A percentile compares a stretch with the other conserved stretches of the same genome.
Conservation (phyloP, 1,284 basidiomycete species). For the Wallemia hederae region DNA sequence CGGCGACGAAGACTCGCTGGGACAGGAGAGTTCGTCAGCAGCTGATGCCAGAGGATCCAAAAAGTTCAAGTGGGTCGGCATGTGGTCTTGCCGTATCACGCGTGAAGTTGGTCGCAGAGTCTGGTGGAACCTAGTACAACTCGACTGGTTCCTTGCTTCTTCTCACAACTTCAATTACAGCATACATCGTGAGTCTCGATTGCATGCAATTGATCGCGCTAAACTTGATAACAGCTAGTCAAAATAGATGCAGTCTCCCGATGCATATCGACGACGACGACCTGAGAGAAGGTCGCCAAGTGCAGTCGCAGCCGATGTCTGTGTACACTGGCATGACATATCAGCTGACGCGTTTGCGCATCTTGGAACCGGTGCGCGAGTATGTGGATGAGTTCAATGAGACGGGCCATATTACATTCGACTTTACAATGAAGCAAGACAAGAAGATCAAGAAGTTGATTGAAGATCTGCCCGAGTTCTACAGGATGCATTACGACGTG, state of each 20-base stretch:
- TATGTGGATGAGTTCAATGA: not conserved
- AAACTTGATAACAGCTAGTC: not conserved
- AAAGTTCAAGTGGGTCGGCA: slow-evolving; percentile 17
- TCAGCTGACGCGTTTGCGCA: slow-evolving; percentile 16
- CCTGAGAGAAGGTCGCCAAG: slow-evolving; percentile 16
- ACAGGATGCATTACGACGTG: slow-evolving; percentile 13
- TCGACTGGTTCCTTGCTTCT: slow-evolving; percentile 18
- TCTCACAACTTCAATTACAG: slow-evolving; percentile 10
- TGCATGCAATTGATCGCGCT: slow-evolving; percentile 1
- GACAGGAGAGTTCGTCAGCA: slow-evolving; percentile 9
- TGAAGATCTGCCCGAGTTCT: slow-evolving; percentile 17
- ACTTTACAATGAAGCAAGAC: slow-evolving; percentile 11
- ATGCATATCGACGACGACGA: slow-evolving; percentile 17
- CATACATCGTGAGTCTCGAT: not conserved
- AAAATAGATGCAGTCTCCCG: not conserved
- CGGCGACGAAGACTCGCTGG: slow-evolving; percentile 12
- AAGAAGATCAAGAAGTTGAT: slow-evolving; percentile 17
- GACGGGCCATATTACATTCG: not conserved
- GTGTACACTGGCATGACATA: slow-evolving; percentile 18
- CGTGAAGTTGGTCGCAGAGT: slow-evolving; percentile 18
- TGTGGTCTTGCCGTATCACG: slow-evolving; percentile 18
- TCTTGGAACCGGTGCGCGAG: slow-evolving; percentile 7
- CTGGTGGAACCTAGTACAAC: slow-evolving; percentile 19
- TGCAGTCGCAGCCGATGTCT: slow-evolving; percentile 14
- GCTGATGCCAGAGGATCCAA: slow-evolving; percentile 11